Conservation (phyloP, 2,329 filamentous ascomycete genomes). For the Incumbomyces lentus region DNA sequence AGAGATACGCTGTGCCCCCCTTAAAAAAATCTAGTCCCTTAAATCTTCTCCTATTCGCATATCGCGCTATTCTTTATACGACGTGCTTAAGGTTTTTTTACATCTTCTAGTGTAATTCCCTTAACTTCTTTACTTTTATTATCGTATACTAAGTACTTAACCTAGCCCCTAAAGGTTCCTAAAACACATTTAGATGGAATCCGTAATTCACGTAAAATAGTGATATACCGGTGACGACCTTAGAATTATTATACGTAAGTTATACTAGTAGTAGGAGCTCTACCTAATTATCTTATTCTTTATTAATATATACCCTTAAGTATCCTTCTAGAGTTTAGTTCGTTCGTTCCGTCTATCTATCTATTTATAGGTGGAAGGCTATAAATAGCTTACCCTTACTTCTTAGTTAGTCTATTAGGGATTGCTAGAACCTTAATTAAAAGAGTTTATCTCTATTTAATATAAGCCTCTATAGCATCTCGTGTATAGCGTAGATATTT, state of each 20-base stretch:
- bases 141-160: not conserved
- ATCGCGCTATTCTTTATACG: constrained; percentile 2
- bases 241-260: no score
- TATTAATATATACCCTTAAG: constrained; percentile 12
- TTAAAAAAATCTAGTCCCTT: no score
- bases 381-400: constrained; percentile 8
- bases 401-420: not conserved
- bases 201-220: no score
- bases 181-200: constrained; percentile 2
- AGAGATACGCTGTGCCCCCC: no score
- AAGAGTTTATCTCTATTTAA: constrained; percentile 6
- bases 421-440: constrained; percentile 7
- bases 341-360: constrained; percentile 11
- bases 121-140: not conserved
- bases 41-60: constrained; percentile 7
- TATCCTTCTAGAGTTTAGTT: constrained; percentile 15
- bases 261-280: constrained; percentile 5
- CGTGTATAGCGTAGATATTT: no score
- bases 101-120: no score
- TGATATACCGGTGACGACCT: no score
- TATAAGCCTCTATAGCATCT: constrained; percentile 6
- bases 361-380: constrained; percentile 9
- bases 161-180: not conserved
- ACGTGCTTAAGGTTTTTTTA: constrained; percentile 7
- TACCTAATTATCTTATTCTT: constrained; percentile 13